Evolutionary conservation across 1,284 basidiomycete genomes (phyloP).

Genomic region (Pseudomicrostroma phylloplanum): DNA sequence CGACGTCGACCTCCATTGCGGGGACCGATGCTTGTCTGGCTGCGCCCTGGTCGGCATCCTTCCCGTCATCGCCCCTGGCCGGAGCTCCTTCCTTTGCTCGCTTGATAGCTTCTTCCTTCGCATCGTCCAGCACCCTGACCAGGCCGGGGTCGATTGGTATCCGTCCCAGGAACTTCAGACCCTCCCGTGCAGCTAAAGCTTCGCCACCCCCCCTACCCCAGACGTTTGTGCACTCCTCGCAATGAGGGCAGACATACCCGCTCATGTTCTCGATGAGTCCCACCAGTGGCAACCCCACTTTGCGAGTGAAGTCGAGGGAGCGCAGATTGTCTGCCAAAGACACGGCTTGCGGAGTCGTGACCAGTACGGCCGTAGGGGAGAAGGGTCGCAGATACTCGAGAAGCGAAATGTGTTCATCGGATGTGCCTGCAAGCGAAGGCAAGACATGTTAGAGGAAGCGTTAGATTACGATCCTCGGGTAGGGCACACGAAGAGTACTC

Average conservation of each 20-base stretch:
- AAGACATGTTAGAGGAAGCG: background rate
- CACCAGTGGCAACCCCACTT: conserved; percentile 77
- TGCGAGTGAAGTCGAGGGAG: conserved; percentile 86
- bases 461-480: background rate
- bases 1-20: background rate
- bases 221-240: conserved; percentile 81
- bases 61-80: background rate
- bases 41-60: background rate
- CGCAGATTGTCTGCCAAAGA: conserved; percentile 92
- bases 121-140: conserved; percentile 77
- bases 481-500: too few relatives aligned
- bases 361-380: conserved; percentile 72
- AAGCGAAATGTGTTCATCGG: conserved; percentile 93
- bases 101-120: conserved; percentile 40
- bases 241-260: conserved; percentile 84
- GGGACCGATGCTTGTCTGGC: background rate
- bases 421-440: conserved; percentile 57
- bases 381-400: conserved; percentile 74
- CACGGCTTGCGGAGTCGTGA: conserved; percentile 95
- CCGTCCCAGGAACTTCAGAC: conserved; percentile 73
- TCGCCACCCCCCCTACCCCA: conserved; percentile 92
- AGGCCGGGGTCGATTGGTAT: conserved; percentile 91
- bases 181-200: conserved; percentile 64
- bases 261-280: conserved; percentile 99
- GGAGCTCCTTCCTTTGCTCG: conserved; percentile 8